Conservation (phyloP, 2,329 filamentous ascomycete genomes). For the Apiospora arundinis region DNA sequence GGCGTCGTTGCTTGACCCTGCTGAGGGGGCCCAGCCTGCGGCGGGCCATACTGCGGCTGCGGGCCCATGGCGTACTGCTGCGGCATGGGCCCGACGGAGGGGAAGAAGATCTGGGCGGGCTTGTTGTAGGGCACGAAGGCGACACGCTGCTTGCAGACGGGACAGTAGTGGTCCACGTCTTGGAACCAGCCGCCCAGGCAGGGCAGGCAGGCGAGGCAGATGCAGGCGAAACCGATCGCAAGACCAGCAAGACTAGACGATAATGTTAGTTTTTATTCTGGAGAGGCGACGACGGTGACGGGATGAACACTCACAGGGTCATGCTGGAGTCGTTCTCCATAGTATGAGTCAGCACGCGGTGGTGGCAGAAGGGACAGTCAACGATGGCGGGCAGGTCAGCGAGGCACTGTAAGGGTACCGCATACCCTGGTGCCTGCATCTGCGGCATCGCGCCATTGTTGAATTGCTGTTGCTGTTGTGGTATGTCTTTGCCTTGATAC, state of each 20-base stretch:
- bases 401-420: conserved; percentile 6
- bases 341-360: conserved; percentile 24
- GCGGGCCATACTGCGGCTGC: neutral
- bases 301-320: conserved; percentile 23
- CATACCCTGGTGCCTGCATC: neutral
- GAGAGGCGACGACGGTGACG: neutral
- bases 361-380: conserved; percentile 27
- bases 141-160: conserved; percentile 17
- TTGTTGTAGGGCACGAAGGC: conserved; percentile 11
- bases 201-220: conserved; percentile 26
- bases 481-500: neutral
- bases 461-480: neutral
- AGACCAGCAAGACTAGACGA: conserved; percentile 21
- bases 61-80: conserved; percentile 18
- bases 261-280: neutral
- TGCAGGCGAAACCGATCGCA: conserved; percentile 23
- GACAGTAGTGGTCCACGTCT: conserved; percentile 20
- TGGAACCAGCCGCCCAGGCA: conserved; percentile 25
- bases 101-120: conserved; percentile 5
- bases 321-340: conserved; percentile 26
- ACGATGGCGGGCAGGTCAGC: conserved; percentile 23
- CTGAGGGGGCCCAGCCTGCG: neutral
- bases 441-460: neutral
- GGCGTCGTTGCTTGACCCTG: neutral
- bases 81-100: neutral